phyloP scores from a whole-genome alignment of 108 stramenopile species.

The Cyclotella cryptica region DNA sequence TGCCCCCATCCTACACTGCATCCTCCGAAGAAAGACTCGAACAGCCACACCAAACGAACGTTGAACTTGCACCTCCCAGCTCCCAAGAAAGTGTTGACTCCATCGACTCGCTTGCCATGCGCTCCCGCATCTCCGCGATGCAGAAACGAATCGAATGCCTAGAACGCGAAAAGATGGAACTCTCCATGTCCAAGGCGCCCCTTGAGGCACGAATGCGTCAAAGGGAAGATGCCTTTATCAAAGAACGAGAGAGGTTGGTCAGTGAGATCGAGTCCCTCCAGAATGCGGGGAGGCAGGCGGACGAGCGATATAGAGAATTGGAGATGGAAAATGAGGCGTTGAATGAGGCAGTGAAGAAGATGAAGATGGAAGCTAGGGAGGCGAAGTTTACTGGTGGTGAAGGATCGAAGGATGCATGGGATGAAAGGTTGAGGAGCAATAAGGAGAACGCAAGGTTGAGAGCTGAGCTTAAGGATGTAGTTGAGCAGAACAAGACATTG shows the following conservation, averaged over 20 bases:
- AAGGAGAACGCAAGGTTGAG: constrained; percentile 75
- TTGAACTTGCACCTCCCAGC: constrained; percentile 1
- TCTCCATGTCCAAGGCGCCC: constrained; percentile 87
- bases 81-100: constrained; percentile 35
- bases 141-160: constrained; percentile 75
- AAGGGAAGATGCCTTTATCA: constrained; percentile 81
- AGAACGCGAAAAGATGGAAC: constrained; percentile 85
- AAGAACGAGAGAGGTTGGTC: constrained; percentile 68
- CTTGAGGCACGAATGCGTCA: constrained; percentile 85
- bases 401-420: constrained; percentile 64
- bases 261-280: constrained; percentile 72
- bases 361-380: constrained; percentile 71
- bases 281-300: constrained; percentile 56
- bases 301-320: constrained; percentile 75
- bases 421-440: constrained; percentile 72
- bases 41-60: neutral
- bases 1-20: constrained; percentile 38
- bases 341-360: constrained; percentile 62
- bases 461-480: constrained; percentile 68
- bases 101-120: constrained; percentile 68
- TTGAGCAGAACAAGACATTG: constrained; percentile 78
- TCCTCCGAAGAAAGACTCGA: constrained; percentile 2
- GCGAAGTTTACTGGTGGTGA: constrained; percentile 47
- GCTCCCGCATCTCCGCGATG: constrained; percentile 74
- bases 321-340: constrained; percentile 68